Percentiles rank a stretch among this genome's conserved stretches.
These are phyloP conservation scores for Phytophthora constricta DNA, from an alignment of 352 stramenopile species.

Conservation along the genomic window DNA sequence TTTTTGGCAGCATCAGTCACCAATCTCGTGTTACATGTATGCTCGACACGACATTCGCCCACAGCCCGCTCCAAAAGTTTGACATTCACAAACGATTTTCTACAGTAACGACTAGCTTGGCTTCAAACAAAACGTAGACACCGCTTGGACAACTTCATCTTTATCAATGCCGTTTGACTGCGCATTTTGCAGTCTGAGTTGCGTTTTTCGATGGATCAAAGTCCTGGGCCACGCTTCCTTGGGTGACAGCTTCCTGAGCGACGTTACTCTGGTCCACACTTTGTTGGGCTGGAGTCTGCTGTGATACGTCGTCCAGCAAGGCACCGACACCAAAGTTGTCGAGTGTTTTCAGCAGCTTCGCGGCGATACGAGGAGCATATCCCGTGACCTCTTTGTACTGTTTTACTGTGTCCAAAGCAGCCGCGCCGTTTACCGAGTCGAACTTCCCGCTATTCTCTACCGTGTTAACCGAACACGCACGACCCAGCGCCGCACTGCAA, in stretches of 20 bases:
- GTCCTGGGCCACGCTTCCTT: too few species aligned
- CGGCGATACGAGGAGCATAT: not conserved
- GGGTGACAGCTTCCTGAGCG: not conserved
- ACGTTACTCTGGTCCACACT: not conserved
- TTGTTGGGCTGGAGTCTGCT: not conserved
- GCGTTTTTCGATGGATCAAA: too few species aligned
- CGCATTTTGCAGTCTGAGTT: too few species aligned
- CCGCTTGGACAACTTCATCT: too few species aligned
- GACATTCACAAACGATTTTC: too few species aligned
- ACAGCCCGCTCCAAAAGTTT: too few species aligned
- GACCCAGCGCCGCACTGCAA: not conserved
- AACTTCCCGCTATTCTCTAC: conserved; percentile 3
- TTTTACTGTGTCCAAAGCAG: not conserved
- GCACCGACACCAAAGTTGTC: conserved; percentile 9
- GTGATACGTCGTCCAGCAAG: not conserved
- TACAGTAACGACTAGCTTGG: too few species aligned
- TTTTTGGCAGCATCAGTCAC: too few species aligned
- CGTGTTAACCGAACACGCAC: not conserved
- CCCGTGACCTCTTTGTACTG: conserved; percentile 10
- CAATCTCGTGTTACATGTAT: too few species aligned
- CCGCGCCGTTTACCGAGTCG: conserved; percentile 1
- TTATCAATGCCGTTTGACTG: too few species aligned
- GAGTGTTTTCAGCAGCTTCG: not conserved
- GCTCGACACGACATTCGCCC: too few species aligned
- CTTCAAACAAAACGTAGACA: too few species aligned